Evolutionary conservation across 345 rosid genomes (phyloP).

Genomic region (Brassica rapa): DNA sequence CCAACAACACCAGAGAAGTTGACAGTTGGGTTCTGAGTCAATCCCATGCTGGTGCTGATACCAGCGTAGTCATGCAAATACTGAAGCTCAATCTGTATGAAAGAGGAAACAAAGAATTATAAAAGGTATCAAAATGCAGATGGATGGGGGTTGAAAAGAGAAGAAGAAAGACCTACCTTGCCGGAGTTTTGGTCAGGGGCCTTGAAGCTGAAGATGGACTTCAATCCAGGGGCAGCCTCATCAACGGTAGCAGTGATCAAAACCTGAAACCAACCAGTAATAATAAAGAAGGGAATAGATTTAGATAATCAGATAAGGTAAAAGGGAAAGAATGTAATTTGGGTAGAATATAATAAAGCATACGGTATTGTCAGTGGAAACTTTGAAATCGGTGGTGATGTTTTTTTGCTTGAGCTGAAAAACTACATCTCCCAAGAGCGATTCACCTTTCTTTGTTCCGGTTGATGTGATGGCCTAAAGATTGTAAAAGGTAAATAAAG

Average conservation of each 20-base stretch:
- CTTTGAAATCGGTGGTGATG: conserved; percentile 77
- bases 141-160: background rate
- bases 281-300: background rate
- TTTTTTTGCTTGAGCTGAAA: conserved; percentile 83
- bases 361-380: conserved; percentile 76
- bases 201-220: conserved; percentile 76
- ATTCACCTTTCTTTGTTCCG: conserved; percentile 77
- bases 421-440: conserved; percentile 78
- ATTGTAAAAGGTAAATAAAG: background rate
- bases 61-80: conserved; percentile 86
- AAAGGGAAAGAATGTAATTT: background rate
- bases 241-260: conserved; percentile 72
- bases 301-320: background rate
- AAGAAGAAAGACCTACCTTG: background rate
- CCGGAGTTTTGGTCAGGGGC: conserved; percentile 90
- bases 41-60: conserved; percentile 74
- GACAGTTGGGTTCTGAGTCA: conserved; percentile 75
- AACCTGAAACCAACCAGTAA: conserved; percentile 44
- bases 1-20: conserved; percentile 88
- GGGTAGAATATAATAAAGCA: conserved; percentile 19
- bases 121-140: background rate
- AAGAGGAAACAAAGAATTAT: background rate
- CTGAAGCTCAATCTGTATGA: conserved; percentile 75
- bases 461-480: conserved; percentile 70
- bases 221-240: conserved; percentile 90